phyloP scores from a whole-genome alignment of 176 grass and related monocot genomes.

The Poa pratensis region DNA sequence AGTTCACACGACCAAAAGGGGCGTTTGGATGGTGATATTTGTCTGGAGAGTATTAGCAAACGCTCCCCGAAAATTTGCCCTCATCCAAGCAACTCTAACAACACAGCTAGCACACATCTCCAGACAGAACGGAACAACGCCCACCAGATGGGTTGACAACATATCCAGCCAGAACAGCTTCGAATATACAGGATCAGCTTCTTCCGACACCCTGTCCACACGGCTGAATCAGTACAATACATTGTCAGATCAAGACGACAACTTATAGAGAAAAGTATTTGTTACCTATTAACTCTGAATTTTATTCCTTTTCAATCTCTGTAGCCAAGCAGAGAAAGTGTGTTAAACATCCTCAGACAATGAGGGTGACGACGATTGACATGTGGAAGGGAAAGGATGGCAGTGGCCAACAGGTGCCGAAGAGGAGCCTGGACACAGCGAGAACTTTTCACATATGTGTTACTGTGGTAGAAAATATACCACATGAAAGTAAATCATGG shows the following conservation, averaged over 20 bases:
- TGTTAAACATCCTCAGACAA: constrained; percentile 49
- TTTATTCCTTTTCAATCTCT: not conserved
- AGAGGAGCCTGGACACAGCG: constrained; percentile 20
- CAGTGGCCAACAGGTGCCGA: constrained; percentile 27
- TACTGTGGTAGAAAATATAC: not conserved
- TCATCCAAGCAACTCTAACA: constrained; percentile 6
- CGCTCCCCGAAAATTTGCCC: not conserved
- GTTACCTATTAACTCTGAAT: constrained; percentile 28
- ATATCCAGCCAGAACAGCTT: not conserved
- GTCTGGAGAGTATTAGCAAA: not conserved
- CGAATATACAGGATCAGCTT: not conserved
- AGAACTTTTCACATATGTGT: not conserved
- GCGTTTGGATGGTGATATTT: not conserved
- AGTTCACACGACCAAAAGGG: not conserved
- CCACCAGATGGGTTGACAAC: not conserved
- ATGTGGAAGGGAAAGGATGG: constrained; percentile 46
- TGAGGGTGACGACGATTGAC: constrained; percentile 42
- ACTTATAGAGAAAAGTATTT: not conserved
- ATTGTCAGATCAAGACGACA: not conserved
- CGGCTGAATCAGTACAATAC: constrained; percentile 17
- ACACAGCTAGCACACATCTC: constrained; percentile 4
- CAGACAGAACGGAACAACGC: not conserved
- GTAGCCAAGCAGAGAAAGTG: constrained; percentile 34
- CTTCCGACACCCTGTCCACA: constrained; percentile 20
- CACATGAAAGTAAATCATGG: not conserved